Evolutionary conservation across 225 moss, liverwort and hornwort species (phyloP), one percentile per base, ranked within the genome.

Genomic region (Antitrichia curtipendula): DNA sequence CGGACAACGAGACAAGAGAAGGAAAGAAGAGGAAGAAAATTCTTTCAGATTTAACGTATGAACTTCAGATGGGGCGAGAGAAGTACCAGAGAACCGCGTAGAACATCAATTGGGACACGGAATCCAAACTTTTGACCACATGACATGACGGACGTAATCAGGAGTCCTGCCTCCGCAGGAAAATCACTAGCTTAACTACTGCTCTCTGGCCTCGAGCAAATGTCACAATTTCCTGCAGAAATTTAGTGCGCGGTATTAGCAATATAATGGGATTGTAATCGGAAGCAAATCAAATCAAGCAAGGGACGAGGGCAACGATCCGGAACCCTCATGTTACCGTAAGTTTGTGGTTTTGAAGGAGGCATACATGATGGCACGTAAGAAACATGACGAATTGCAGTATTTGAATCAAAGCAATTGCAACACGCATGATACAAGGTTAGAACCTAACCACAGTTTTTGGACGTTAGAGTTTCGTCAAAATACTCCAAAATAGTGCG

Each of bases 211-310:
- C 78, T 83, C 68, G 69, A 58, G 40, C 83, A 88, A 78, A 84
- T 88, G 77, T 88, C 83, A 84, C 88, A 83, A 78, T 88, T 88
- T 68, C 82, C 83, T 84, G 77, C 69, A 84, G 23, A 77, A 60
- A 83, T 58, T 16, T 8, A 36, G 24, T 63, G 49, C 16, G 47
- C 10, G n/a, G 36, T 47, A 38, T 83, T 13, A 68, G 32, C 49
- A 68, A 14, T 8, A 16, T 11, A 49, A 49, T 81, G 49, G 63
- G 23, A 23, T 49, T 81, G 24, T 7, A 64, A 49, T 63, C 10
- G 16, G 15, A 47, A 63, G 49, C 49, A 47, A 49, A 63, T 61
- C 13, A 32, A 11, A 57, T 31, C 80, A 36, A 23, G 63, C 23
- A 63, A 47, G 49, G 36, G 63, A 63, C 24, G 47, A 22, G 22